Percentiles rank a stretch among this genome's conserved stretches.
These are phyloP conservation scores for Phytophthora hibernalis DNA, from an alignment of 352 stramenopile species.

Conservation along the genomic window DNA sequence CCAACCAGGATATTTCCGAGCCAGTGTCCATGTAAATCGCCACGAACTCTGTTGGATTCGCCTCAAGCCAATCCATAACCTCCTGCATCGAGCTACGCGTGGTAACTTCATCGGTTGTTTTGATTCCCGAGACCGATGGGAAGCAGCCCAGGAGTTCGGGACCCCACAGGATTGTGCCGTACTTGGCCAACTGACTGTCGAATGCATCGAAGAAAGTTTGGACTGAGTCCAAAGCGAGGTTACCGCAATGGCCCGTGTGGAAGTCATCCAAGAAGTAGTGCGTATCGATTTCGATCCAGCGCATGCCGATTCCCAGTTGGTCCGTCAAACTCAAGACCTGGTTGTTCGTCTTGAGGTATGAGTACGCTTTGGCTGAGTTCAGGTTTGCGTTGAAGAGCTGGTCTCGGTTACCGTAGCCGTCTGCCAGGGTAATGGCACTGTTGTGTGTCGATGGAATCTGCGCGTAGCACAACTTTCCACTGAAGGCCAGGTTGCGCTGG, in stretches of 20 bases:
- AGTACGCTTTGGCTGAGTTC: conserved; percentile 48
- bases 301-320: conserved; percentile 63
- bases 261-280: conserved; percentile 72
- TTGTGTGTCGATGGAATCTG: conserved; percentile 68
- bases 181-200: conserved; percentile 47
- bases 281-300: conserved; percentile 69
- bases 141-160: conserved; percentile 65
- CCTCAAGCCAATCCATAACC: conserved; percentile 52
- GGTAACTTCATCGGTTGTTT: conserved; percentile 48
- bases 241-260: conserved; percentile 65
- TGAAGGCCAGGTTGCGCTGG: conserved; percentile 53
- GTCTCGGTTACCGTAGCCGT: conserved; percentile 66
- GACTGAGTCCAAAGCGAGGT: conserved; percentile 47
- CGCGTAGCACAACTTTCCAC: conserved; percentile 49
- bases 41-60: conserved; percentile 53
- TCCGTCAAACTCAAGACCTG: conserved; percentile 66
- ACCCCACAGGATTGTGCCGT: conserved; percentile 52
- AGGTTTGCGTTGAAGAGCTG: conserved; percentile 64
- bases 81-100: conserved; percentile 49
- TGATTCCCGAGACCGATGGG: conserved; percentile 65
- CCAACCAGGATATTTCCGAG: conserved; percentile 39
- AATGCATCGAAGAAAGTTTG: conserved; percentile 49
- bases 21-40: conserved; percentile 63
- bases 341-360: conserved; percentile 75
- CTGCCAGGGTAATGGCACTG: conserved; percentile 59